These are phyloP conservation scores for Graphium sp. DNA, from an alignment of 2,329 filamentous ascomycete genomes.

Conservation along the genomic window DNA sequence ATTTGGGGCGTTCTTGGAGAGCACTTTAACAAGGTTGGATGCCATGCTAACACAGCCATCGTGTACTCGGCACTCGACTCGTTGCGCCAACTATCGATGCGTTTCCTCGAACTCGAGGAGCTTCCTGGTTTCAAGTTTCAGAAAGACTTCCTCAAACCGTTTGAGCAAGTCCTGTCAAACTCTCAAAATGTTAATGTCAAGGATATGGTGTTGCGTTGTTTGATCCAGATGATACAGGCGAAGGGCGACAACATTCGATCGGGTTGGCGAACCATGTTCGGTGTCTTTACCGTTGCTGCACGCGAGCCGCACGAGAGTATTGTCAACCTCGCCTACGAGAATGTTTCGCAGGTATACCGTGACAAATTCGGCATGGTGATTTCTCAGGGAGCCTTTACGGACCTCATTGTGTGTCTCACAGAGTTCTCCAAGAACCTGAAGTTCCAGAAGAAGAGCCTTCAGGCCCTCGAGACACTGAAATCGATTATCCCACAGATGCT, in stretches of 20 bases:
- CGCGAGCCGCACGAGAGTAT: constrained; percentile 88
- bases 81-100: constrained; percentile 87
- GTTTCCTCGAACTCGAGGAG: constrained; percentile 97
- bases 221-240: constrained; percentile 99
- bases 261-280: constrained; percentile 99
- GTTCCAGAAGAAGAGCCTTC: constrained; percentile 96
- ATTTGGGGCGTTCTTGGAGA: constrained; percentile 97
- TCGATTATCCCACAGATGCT: constrained; percentile 91
- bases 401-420: constrained; percentile 88
- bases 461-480: constrained; percentile 89
- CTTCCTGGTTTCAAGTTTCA: constrained; percentile 98
- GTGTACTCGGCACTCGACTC: constrained; percentile 97
- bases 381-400: constrained; percentile 89
- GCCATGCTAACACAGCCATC: constrained; percentile 88
- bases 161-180: constrained; percentile 93
- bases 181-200: constrained; percentile 85
- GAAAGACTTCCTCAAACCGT: constrained; percentile 96
- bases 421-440: constrained; percentile 98
- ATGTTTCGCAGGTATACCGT: constrained; percentile 90
- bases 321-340: constrained; percentile 87
- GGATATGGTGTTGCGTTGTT: constrained; percentile 87
- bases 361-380: constrained; percentile 92
- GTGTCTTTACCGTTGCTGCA: constrained; percentile 91
- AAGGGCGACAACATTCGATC: constrained; percentile 92
- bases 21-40: constrained; percentile 96